phyloP scores from a whole-genome alignment of 2,329 filamentous ascomycete genomes.

The Pseudocercospora macadamiae region DNA sequence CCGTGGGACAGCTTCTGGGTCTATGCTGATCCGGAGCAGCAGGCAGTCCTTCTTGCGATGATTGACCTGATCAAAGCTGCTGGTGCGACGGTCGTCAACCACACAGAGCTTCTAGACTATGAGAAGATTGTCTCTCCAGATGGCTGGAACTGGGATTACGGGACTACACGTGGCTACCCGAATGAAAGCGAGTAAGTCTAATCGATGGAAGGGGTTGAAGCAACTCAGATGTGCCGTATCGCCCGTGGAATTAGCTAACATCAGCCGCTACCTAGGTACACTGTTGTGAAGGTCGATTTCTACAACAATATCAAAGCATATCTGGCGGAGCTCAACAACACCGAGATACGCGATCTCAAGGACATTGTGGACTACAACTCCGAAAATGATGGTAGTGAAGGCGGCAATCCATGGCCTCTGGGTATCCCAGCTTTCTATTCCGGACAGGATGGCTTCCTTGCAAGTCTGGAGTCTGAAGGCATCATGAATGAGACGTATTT shows the following conservation, averaged over 20 bases:
- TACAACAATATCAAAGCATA: constrained; percentile 69
- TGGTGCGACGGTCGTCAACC: constrained; percentile 70
- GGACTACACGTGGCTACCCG: constrained; percentile 33
- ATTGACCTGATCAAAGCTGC: constrained; percentile 59
- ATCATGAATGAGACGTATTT: constrained; percentile 66
- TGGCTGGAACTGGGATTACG: constrained; percentile 68
- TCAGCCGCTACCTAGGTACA: no score
- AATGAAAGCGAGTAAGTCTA: background rate
- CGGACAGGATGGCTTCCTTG: constrained; percentile 72
- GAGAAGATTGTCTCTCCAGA: constrained; percentile 64
- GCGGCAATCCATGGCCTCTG: constrained; percentile 57
- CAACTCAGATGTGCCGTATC: no score
- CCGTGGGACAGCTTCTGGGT: constrained; percentile 75
- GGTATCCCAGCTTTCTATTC: constrained; percentile 67
- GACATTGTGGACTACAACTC: constrained; percentile 66
- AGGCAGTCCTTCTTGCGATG: constrained; percentile 52
- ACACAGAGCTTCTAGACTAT: constrained; percentile 68
- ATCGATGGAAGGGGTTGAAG: no score
- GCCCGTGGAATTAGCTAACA: no score
- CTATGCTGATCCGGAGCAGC: constrained; percentile 60
- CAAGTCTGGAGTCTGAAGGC: constrained; percentile 64
- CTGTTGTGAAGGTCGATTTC: constrained; percentile 71
- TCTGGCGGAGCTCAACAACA: constrained; percentile 65
- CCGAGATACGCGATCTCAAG: constrained; percentile 60
- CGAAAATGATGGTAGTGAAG: constrained; percentile 67